These are phyloP conservation scores for Dendrocalamus sinicus DNA, from an alignment of 176 grass and related monocot species.

Conservation along the genomic window DNA sequence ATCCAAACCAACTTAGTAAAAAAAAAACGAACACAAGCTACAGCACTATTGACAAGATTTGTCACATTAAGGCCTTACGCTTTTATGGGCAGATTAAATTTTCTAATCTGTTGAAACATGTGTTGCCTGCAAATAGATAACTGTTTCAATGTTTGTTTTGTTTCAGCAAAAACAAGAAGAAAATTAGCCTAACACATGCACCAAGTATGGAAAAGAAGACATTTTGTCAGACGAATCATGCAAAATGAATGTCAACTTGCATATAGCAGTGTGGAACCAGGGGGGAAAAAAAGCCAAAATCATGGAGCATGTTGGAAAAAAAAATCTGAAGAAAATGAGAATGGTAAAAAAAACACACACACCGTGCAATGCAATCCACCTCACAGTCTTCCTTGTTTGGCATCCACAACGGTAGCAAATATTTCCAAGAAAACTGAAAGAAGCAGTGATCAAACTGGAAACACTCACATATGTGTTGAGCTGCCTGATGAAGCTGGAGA, in stretches of 20 bases:
- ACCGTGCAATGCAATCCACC: background rate
- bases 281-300: background rate
- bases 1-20: background rate
- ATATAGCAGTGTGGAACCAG: too few relatives aligned
- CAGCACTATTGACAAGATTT: background rate
- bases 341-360: background rate
- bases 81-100: background rate
- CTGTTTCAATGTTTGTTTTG: background rate
- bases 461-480: conserved; percentile 87
- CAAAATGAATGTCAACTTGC: background rate
- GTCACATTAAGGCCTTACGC: background rate
- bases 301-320: background rate
- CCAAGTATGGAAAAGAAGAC: background rate
- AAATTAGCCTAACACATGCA: background rate
- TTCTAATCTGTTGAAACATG: background rate
- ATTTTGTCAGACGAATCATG: background rate
- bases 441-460: background rate
- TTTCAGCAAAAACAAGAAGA: background rate
- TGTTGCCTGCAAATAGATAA: background rate
- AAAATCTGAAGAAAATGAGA: background rate
- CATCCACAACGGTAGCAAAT: background rate
- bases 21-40: background rate
- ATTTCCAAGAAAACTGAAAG: background rate
- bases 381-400: background rate
- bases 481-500: conserved; percentile 94